phyloP scores from a whole-genome alignment of 202 grass and related monocot species.

The Alloteropsis angusta region DNA sequence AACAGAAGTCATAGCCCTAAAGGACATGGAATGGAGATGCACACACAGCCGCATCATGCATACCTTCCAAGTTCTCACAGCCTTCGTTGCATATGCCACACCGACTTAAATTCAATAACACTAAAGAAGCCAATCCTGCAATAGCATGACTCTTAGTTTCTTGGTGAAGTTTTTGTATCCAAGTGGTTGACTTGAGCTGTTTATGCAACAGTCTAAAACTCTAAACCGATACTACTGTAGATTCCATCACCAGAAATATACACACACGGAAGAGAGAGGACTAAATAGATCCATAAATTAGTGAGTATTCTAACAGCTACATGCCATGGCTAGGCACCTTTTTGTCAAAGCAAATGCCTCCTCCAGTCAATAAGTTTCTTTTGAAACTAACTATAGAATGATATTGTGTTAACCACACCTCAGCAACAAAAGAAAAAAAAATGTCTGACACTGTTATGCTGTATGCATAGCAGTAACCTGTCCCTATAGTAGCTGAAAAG shows the following conservation, averaged over 20 bases:
- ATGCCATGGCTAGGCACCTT: constrained; percentile 3
- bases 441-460: not conserved
- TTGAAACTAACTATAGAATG: constrained; percentile 7
- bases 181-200: not conserved
- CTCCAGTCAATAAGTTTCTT: not conserved
- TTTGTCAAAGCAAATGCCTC: not conserved
- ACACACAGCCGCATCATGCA: not conserved
- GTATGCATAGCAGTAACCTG: not conserved
- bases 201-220: too few species aligned
- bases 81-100: constrained; percentile 76
- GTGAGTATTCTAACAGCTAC: not conserved
- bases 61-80: constrained; percentile 74
- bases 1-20: not conserved
- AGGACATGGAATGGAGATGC: not conserved
- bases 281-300: constrained; percentile 9
- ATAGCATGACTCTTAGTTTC: constrained; percentile 5
- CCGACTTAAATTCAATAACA: constrained; percentile 70
- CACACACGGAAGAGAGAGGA: not conserved
- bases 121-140: constrained; percentile 60
- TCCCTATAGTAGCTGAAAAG: not conserved
- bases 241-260: not conserved
- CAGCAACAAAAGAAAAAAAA: constrained; percentile 4
- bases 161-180: not conserved
- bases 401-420: not conserved
- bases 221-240: not conserved